Evolutionary conservation across 495 filamentous ascomycete genomes (phyloP).

Genomic region (Neurospora sp.): DNA sequence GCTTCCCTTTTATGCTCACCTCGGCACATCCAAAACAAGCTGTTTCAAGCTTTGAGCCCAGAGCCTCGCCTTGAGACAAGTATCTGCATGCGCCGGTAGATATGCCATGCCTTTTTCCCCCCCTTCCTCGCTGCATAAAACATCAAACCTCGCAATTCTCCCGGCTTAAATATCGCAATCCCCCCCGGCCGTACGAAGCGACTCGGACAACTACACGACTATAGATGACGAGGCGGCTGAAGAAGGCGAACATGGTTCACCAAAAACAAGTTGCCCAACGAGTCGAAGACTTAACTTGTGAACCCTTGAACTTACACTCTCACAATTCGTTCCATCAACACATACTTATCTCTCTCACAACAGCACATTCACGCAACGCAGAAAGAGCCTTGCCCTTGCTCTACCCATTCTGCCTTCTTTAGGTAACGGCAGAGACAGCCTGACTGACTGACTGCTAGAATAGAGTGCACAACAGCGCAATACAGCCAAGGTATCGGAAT

Average conservation of each 20-base stretch:
- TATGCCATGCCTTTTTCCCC: background rate
- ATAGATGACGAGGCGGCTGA: background rate
- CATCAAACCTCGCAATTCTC: background rate
- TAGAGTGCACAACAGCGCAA: background rate
- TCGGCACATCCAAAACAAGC: background rate
- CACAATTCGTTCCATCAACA: no score
- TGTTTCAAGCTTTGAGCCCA: background rate
- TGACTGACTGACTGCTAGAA: no score
- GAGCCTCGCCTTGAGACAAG: background rate
- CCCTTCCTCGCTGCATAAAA: background rate
- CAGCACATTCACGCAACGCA: background rate
- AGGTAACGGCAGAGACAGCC: no score
- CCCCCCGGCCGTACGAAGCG: background rate
- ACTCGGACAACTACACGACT: background rate
- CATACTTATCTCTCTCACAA: background rate
- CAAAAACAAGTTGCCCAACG: background rate
- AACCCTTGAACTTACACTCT: background rate
- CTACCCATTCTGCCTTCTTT: no score
- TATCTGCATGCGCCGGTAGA: background rate
- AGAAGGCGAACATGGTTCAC: background rate
- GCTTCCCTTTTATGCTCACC: background rate
- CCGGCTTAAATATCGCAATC: no score
- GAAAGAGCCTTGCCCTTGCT: background rate
- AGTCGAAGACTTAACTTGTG: background rate
- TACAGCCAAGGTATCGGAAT: background rate